Evolutionary conservation across 2,329 filamentous ascomycete genomes (phyloP).

Genomic region (Didymosphaeria variabile): DNA sequence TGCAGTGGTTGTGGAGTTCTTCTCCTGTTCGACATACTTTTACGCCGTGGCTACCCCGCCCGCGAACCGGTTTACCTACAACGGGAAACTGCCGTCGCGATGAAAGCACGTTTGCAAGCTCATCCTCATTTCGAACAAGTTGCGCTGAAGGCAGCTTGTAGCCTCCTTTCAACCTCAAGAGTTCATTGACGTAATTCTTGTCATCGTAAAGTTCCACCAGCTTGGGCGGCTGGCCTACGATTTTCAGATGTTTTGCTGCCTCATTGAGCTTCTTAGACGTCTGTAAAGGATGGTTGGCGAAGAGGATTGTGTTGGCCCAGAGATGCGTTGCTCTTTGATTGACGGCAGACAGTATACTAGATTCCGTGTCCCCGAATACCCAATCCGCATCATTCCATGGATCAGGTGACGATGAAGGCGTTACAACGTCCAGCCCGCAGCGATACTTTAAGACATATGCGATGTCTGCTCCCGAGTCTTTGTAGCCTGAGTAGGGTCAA

Average conservation of each 20-base stretch:
- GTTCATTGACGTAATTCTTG: conserved; percentile 59
- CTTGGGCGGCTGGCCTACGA: conserved; percentile 59
- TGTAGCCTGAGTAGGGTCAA: conserved; percentile 51
- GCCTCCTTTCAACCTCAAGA: conserved; percentile 47
- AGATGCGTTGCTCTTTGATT: conserved; percentile 73
- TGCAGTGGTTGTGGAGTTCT: conserved; percentile 48
- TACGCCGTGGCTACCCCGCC: conserved; percentile 61
- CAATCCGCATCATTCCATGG: conserved; percentile 81
- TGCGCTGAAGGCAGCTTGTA: conserved; percentile 57
- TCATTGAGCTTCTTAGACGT: conserved; percentile 45
- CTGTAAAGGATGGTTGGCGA: conserved; percentile 60
- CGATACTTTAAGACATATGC: conserved; percentile 51
- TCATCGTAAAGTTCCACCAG: conserved; percentile 62
- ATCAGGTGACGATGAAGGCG: conserved; percentile 39
- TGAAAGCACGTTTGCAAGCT: conserved; percentile 19
- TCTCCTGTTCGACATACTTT: conserved; percentile 52
- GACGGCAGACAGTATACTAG: conserved; percentile 95
- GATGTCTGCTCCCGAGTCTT: conserved; percentile 61
- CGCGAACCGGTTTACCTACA: conserved; percentile 60
- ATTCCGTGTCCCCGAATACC: conserved; percentile 86
- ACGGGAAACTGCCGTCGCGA: conserved; percentile 47
- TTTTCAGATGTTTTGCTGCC: conserved; percentile 42
- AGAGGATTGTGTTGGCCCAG: conserved; percentile 63
- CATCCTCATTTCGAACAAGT: conserved; percentile 17
- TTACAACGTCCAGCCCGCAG: conserved; percentile 45